A percentile compares a stretch with the other conserved stretches of the same genome.
Evolutionary conservation across 2,329 filamentous ascomycete genomes (phyloP).

Genomic region (Rutstroemia sp.): DNA sequence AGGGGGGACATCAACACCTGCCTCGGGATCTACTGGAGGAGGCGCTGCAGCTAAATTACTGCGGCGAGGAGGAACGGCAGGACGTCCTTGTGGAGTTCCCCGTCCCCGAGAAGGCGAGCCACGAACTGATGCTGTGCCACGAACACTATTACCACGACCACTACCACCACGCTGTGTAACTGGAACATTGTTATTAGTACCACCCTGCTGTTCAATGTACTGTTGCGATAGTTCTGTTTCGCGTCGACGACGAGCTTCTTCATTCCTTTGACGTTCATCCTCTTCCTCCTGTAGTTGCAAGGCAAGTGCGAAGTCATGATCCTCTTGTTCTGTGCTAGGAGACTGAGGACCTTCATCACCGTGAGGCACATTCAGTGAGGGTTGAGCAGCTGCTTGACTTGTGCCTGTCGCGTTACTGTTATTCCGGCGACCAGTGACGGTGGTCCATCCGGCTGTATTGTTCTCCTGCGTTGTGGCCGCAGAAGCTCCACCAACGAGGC

Average conservation of each 20-base stretch:
- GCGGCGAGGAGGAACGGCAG: constrained; percentile 11
- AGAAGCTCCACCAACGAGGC: constrained; percentile 59
- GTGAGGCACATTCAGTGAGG: neutral
- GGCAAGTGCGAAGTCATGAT: constrained; percentile 77
- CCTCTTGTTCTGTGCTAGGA: constrained; percentile 56
- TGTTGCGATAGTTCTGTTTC: constrained; percentile 63
- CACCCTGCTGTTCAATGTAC: constrained; percentile 60
- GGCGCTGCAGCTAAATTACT: neutral
- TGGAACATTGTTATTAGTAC: constrained; percentile 22
- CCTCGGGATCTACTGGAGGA: constrained; percentile 27
- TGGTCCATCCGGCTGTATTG: constrained; percentile 18
- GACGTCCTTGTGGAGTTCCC: constrained; percentile 6
- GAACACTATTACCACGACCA: constrained; percentile 1
- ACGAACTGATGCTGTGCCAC: neutral
- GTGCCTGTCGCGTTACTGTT: neutral
- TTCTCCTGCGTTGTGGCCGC: constrained; percentile 9
- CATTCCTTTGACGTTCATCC: constrained; percentile 63
- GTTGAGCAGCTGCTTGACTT: neutral
- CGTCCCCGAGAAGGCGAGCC: constrained; percentile 2
- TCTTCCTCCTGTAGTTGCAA: constrained; percentile 94
- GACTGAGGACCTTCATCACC: constrained; percentile 11
- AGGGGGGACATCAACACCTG: constrained; percentile 47
- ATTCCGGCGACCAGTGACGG: constrained; percentile 10
- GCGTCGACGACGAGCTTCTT: constrained; percentile 54
- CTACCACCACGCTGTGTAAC: constrained; percentile 23